Base-by-base conservation (phyloP, 768 basidiomycete genomes). In the Mycena filopes region DNA sequence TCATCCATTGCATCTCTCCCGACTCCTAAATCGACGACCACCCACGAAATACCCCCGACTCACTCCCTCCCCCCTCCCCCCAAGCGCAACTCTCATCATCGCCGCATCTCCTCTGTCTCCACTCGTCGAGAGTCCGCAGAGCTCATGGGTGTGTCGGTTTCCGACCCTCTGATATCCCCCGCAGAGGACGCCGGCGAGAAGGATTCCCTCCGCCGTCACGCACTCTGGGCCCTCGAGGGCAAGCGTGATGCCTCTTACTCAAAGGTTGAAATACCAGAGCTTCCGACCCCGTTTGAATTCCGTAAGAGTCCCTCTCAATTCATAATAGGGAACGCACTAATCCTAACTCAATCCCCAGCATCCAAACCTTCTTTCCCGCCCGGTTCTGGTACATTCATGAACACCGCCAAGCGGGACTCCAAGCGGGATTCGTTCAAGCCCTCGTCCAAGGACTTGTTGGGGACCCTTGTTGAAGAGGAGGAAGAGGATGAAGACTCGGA, bases 91-190 rank as follows among this genome's bases (percentile, higher is more conserved):
- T 96, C 95, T 0, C 94, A 94, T 70, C 95, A 96, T 71, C 85
- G 87, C 16, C 92, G 95, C 50, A 87, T 88, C 43, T 95, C 94
- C 1, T 94, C 93, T 26, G 93, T 97, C 28, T 94, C 95, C 12
- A 96, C 95, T 42, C 89, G 94, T 65, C 86, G 85, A 69, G 95
- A 97, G 80, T 95, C 94, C 21, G 91, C 94, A 20, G 95, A 96
- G 72, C 81, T 97, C 73, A 96, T 97, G 92, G 93, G 94, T 28
- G 86, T 93, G 15, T 78, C 90, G 25, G 79, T 92, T 41, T 88
- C 91, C 15, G 87, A 89, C 65, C 83, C 93, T 26, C 87, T 88
- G 7, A 71, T 84, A 11, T 85, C 87, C 2, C 79, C 81, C 28
- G 82, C 87, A 2, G 89, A 93, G 33, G 89, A 91, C 73, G 71